Base-by-base conservation (phyloP, 225 moss, liverwort and hornwort genomes). In the Lunularia cruciata region DNA sequence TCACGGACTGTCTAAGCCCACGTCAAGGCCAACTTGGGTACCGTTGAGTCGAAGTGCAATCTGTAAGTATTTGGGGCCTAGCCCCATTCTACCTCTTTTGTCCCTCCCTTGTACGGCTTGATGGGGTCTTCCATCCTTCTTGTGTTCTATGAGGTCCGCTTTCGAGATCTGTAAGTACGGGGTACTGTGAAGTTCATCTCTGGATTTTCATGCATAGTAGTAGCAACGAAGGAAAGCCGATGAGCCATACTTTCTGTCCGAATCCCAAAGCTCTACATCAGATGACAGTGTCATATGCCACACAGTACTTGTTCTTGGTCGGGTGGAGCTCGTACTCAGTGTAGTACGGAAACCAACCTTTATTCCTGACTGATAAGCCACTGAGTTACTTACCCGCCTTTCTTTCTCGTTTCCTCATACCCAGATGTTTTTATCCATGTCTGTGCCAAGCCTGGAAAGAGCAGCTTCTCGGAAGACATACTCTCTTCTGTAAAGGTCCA, bases 401-500 rank as follows among this genome's bases (percentile, higher is more conserved):
- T 39, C 26, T 12, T 23, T 23, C 39, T 40, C 42, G 13, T 4
- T 60, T 19, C 14, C 9, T 27, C 20, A 28, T 4, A 25, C n/a
- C 7, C 54, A 54, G 54, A 25, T n/a, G 27, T 12, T 8, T 54
- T 54, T 61, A 25, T 40, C 61, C 30, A 36, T n/a, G n/a, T 35
- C 6, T n/a, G n/a, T n/a, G n/a, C n/a, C 22, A 8, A 30, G 28
- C 12, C 55, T 0, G 2, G 28, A 27, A 30, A 3, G 28, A 55
- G 55, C 31, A 57, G 16, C 39, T 61, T 61, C 22, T 12, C 6
- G 61, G 61, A 61, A 61, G 61, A 61, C 61, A 23, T 23, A 51
- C 37, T 61, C 40, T 36, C 37, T 11, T 60, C 26, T 23, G 39
- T 26, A 40, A 40, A 23, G 10, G n/a, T 15, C 39, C 14, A 40